phyloP scores from a whole-genome alignment of 352 stramenopile genomes.

The Phytophthora ohioensis region DNA sequence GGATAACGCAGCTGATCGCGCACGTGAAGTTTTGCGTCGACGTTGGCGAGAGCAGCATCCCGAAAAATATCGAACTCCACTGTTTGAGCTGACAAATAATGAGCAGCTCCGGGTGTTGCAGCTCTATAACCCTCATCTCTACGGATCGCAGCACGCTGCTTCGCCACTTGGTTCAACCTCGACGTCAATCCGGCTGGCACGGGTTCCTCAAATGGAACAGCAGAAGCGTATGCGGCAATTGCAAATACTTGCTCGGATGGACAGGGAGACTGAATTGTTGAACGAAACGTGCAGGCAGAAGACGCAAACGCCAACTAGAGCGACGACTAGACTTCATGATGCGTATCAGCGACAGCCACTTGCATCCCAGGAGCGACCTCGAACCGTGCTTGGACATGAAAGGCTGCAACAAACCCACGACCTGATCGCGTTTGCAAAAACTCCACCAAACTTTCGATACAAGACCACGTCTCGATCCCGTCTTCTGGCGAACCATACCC shows the following conservation, averaged over 20 bases:
- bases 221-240: slow-evolving; percentile 30
- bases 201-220: slow-evolving; percentile 35
- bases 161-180: slow-evolving; percentile 21
- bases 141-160: slow-evolving; percentile 30
- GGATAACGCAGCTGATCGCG: slow-evolving; percentile 39
- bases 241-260: slow-evolving; percentile 36
- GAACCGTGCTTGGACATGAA: slow-evolving; percentile 14
- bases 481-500: not conserved
- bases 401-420: slow-evolving; percentile 14
- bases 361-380: slow-evolving; percentile 20
- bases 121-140: slow-evolving; percentile 72
- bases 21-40: slow-evolving; percentile 39
- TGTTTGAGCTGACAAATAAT: slow-evolving; percentile 43
- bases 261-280: slow-evolving; percentile 26
- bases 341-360: slow-evolving; percentile 30
- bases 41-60: slow-evolving; percentile 40
- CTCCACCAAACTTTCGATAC: slow-evolving; percentile 25
- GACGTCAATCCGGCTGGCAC: slow-evolving; percentile 25
- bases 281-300: slow-evolving; percentile 36
- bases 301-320: slow-evolving; percentile 9
- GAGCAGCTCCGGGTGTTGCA: slow-evolving; percentile 66
- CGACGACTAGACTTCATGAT: slow-evolving; percentile 24
- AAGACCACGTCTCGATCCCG: not conserved
- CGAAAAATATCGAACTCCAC: slow-evolving; percentile 28
- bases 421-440: slow-evolving; percentile 5